phyloP scores from a whole-genome alignment of 2,329 filamentous ascomycete species.

The Aureobasidium subglaciale region DNA sequence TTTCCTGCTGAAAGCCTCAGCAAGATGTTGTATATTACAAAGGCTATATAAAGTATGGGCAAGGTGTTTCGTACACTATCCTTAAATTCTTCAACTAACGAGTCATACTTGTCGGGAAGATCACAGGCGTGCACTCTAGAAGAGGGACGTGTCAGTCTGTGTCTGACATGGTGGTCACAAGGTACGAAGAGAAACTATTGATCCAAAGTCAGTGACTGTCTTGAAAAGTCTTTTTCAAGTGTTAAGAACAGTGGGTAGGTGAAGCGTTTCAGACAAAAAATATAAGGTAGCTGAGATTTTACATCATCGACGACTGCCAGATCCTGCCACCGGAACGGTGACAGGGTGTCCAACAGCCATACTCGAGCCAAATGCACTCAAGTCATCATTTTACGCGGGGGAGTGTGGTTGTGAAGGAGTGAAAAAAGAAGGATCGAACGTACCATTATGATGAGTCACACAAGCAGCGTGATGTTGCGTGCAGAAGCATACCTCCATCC shows the following conservation, averaged over 20 bases:
- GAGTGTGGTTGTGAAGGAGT: constrained; percentile 13
- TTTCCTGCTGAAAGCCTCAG: constrained; percentile 56
- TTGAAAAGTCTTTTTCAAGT: not conserved
- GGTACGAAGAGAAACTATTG: not conserved
- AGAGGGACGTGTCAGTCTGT: constrained; percentile 5
- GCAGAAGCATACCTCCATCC: constrained; percentile 78
- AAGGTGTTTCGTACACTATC: constrained; percentile 64
- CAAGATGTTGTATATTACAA: constrained; percentile 21
- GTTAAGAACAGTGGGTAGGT: constrained; percentile 12
- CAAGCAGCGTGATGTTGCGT: constrained; percentile 16
- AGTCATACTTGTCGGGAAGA: constrained; percentile 78
- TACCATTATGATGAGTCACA: constrained; percentile 28
- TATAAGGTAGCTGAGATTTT: constrained; percentile 97
- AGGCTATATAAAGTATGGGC: constrained; percentile 29
- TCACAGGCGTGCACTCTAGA: constrained; percentile 91
- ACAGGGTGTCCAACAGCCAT: constrained; percentile 60
- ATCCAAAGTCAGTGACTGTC: constrained; percentile 17
- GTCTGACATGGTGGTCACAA: constrained; percentile 4
- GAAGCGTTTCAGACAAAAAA: constrained; percentile 68
- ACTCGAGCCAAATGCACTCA: constrained; percentile 99
- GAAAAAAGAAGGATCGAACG: constrained; percentile 21
- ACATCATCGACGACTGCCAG: constrained; percentile 83
- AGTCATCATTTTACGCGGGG: constrained; percentile 74
- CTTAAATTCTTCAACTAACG: constrained; percentile 71
- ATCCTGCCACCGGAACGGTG: constrained; percentile 63